These are phyloP conservation scores for Tirmania nivea DNA, from an alignment of 495 filamentous ascomycete species.

Conservation along the genomic window DNA sequence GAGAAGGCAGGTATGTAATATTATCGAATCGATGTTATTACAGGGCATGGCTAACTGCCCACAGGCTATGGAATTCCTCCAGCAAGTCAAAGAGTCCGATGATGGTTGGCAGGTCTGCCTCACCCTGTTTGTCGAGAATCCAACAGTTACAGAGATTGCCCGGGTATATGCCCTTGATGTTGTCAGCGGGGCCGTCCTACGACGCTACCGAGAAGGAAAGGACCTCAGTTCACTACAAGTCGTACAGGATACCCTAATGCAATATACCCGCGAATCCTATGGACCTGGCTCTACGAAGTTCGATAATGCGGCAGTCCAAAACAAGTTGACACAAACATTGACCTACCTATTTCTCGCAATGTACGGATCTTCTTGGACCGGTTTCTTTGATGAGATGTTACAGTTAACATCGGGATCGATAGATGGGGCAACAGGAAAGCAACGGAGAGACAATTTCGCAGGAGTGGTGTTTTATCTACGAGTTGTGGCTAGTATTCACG, in stretches of 20 bases:
- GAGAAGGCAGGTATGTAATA: not conserved
- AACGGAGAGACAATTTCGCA: constrained; percentile 38
- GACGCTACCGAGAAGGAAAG: constrained; percentile 38
- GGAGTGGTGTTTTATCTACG: constrained; percentile 78
- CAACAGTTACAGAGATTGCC: constrained; percentile 59
- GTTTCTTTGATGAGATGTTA: constrained; percentile 73
- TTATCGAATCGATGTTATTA: not conserved
- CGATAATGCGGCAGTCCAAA: constrained; percentile 63
- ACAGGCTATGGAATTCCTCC: constrained; percentile 16
- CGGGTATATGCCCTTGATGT: constrained; percentile 76
- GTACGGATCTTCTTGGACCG: constrained; percentile 66
- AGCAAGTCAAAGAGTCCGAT: constrained; percentile 13
- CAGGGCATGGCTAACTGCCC: not conserved
- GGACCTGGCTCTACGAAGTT: constrained; percentile 28
- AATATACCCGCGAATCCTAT: constrained; percentile 56
- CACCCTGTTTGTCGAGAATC: constrained; percentile 58
- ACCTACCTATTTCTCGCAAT: constrained; percentile 73
- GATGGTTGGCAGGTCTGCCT: constrained; percentile 69
- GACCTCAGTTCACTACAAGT: constrained; percentile 35
- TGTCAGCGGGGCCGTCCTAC: constrained; percentile 70
- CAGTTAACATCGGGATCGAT: constrained; percentile 38
- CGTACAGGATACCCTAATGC: constrained; percentile 54
- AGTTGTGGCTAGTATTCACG: constrained; percentile 68
- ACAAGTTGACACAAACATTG: constrained; percentile 88
- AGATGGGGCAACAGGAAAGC: constrained; percentile 16